Conservation (phyloP, 177 flowering plant genomes). For the Vitis hybrid region DNA sequence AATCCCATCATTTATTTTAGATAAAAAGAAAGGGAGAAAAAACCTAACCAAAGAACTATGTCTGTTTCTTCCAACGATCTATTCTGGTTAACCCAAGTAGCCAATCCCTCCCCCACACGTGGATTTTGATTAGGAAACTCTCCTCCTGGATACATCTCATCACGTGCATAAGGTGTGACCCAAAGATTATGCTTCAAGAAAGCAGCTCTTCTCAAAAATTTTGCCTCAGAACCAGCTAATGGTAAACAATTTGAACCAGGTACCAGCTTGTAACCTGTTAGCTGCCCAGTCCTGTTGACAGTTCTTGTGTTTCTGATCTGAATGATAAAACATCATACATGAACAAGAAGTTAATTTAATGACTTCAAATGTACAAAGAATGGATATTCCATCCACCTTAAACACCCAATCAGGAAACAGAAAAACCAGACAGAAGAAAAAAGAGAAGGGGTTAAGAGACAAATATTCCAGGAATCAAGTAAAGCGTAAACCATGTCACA, state of each 20-base stretch:
- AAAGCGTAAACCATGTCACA: background rate
- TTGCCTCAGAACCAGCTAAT: constrained; percentile 88
- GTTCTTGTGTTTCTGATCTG: constrained; percentile 87
- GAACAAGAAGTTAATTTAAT: background rate
- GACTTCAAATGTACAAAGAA: background rate
- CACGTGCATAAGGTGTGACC: constrained; percentile 78
- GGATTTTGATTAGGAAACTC: constrained; percentile 99
- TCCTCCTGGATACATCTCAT: constrained; percentile 91
- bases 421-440: background rate
- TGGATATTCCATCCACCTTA: background rate
- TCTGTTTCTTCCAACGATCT: constrained; percentile 85
- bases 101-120: constrained; percentile 86
- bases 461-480: background rate
- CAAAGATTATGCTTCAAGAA: constrained; percentile 95
- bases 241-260: constrained; percentile 97
- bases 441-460: background rate
- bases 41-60: constrained; percentile 89
- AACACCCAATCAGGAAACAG: background rate
- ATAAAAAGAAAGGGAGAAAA: background rate
- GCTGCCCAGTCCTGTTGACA: constrained; percentile 86
- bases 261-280: constrained; percentile 86
- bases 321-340: background rate
- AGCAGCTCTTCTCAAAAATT: constrained; percentile 88
- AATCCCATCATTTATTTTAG: too few species aligned
- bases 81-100: constrained; percentile 89